Base-by-base conservation (phyloP, 1,139 yeast species). In the Nakaseomyces delphensis region DNA sequence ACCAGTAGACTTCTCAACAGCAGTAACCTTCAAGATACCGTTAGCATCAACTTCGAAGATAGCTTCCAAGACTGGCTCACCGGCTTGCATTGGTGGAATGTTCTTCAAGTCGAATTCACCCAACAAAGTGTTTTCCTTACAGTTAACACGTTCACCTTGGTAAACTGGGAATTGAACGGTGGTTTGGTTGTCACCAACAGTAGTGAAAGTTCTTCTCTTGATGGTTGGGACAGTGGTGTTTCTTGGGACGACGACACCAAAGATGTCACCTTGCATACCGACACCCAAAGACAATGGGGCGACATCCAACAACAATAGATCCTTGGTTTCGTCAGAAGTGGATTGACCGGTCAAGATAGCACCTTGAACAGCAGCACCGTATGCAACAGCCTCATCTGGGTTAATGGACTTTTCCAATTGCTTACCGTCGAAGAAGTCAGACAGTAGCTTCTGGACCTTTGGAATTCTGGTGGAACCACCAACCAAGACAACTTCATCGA, bases 381-480 rank as follows among this genome's bases (percentile, higher is more conserved):
- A 85, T 52, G 95, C 95, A 67, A 85, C 95, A 65, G 95, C 95
- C 74, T 85, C 95, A 70, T 86, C 97, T 63, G 97, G 97, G 95
- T 89, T 89, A 71, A 89, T 89, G 57, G 96, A 83, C 74, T 82
- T 83, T 75, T 84, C 86, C 67, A 84, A 84, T 77, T 83, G 87
- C 79, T 91, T 89, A 72, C 97, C 97, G 68, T 89, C 91, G 73
- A 91, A 89, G 89, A 79, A 89, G 75, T 91, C 97, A 59, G 95
- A 85, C 60, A 89, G 86, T 66, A 89, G 79, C 74, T 89, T 86
- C 78, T 91, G 97, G 67, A 89, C 84, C 79, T 87, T 87, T 77
- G 97, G 97, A 76, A 89, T 89, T 83, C 97, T 89, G 71, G 98
- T 89, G 57, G 98, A 89, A 79, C 98, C 98, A 82, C 98, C 98